Evolutionary conservation across 345 rosid species (phyloP).

Genomic region (Acer negundo): DNA sequence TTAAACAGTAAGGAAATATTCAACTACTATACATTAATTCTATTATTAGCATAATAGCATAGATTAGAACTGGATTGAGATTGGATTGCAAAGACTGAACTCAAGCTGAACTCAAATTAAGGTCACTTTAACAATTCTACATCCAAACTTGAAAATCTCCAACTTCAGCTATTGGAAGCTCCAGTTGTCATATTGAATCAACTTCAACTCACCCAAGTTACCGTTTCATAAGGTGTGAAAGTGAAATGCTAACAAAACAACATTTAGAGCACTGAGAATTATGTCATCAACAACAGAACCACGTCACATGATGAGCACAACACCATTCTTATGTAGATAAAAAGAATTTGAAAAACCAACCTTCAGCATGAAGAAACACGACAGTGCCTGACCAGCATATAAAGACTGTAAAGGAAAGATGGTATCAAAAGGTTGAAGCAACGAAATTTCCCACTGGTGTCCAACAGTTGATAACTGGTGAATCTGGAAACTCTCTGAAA

Average conservation of each 20-base stretch:
- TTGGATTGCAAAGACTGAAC: background rate
- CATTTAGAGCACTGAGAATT: background rate
- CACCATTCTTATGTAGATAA: background rate
- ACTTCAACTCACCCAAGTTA: background rate
- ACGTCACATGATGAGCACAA: constrained; percentile 1
- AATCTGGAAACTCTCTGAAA: constrained; percentile 68
- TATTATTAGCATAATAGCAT: background rate
- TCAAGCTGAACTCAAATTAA: background rate
- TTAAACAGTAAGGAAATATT: background rate
- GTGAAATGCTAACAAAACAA: background rate
- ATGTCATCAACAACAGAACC: background rate
- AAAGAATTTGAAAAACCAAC: constrained; percentile 30
- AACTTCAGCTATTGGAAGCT: background rate
- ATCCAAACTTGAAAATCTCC: background rate
- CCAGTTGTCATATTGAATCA: background rate
- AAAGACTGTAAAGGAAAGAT: constrained; percentile 62
- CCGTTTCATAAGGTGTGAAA: background rate
- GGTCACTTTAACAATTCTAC: background rate
- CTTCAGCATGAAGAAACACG: constrained; percentile 86
- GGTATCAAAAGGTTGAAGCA: constrained; percentile 69
- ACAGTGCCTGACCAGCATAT: constrained; percentile 79
- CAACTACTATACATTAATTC: background rate
- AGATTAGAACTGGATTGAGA: background rate
- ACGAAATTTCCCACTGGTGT: constrained; percentile 75
- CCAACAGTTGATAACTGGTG: constrained; percentile 82